Conservation (phyloP, 2,329 filamentous ascomycete genomes). For the Huntiella bhutanensis region DNA sequence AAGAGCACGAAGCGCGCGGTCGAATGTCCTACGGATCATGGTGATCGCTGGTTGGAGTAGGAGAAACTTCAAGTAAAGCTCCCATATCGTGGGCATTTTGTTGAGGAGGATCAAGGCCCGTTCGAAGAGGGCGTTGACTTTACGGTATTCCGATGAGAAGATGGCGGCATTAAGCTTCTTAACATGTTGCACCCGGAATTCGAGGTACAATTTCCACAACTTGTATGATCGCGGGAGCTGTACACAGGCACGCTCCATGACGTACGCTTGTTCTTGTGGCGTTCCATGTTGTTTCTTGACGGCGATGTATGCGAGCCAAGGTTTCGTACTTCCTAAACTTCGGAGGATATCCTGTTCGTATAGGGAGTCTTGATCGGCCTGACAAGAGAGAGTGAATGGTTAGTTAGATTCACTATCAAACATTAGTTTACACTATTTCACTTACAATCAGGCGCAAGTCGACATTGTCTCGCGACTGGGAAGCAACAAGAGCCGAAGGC, state of each 20-base stretch:
- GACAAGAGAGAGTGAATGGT: constrained; percentile 13
- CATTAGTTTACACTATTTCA: constrained; percentile 7
- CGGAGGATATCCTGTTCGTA: constrained; percentile 94
- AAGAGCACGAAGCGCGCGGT: constrained; percentile 74
- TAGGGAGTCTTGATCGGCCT: constrained; percentile 75
- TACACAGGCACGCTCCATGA: constrained; percentile 77
- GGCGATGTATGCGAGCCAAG: constrained; percentile 86
- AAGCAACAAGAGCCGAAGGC: constrained; percentile 3
- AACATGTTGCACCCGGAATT: constrained; percentile 65
- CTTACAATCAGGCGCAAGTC: constrained; percentile 32
- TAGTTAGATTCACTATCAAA: constrained; percentile 11
- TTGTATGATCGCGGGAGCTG: constrained; percentile 92
- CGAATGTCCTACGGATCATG: constrained; percentile 69
- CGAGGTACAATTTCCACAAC: constrained; percentile 93
- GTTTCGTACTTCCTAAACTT: constrained; percentile 68
- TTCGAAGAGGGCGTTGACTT: constrained; percentile 91
- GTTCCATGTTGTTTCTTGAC: constrained; percentile 80
- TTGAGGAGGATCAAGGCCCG: constrained; percentile 81
- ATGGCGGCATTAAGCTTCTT: constrained; percentile 64
- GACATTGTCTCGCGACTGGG: constrained; percentile 2
- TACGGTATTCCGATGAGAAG: constrained; percentile 64
- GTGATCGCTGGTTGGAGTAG: constrained; percentile 85
- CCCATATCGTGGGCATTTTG: constrained; percentile 98
- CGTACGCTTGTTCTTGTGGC: constrained; percentile 63
- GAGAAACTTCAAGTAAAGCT: constrained; percentile 86